phyloP scores from a whole-genome alignment of 2,329 filamentous ascomycete species.

The Calonectria hongkongensis region DNA sequence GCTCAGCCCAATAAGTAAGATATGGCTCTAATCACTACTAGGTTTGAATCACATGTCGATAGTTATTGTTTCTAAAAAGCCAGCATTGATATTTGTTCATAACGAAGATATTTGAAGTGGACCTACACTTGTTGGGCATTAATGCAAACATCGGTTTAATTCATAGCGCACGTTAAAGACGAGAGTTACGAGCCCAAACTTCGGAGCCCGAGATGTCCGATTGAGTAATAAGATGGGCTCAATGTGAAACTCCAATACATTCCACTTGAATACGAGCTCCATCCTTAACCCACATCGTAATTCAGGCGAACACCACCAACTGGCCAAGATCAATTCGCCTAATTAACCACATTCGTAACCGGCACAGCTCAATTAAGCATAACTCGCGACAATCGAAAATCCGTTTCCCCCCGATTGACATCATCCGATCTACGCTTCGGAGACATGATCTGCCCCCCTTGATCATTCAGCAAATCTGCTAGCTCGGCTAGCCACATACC shows the following conservation, averaged over 20 bases:
- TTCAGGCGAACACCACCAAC: not conserved
- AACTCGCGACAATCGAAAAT: not conserved
- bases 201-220: not conserved
- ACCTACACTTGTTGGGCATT: too few species aligned
- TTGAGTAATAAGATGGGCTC: not conserved
- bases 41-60: too few species aligned
- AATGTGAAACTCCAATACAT: slow-evolving; percentile 1
- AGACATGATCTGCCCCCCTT: slow-evolving; percentile 3
- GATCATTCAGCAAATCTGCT: not conserved
- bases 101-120: not conserved
- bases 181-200: not conserved
- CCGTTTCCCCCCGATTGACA: not conserved
- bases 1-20: not conserved
- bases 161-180: not conserved
- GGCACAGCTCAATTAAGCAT: not conserved
- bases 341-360: not conserved
- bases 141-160: not conserved
- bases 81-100: not conserved
- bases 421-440: not conserved
- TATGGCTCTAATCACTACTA: not conserved
- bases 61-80: not conserved
- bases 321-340: not conserved
- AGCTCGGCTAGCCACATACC: slow-evolving; percentile 13
- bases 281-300: not conserved
- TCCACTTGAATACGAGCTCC: not conserved